phyloP scores from a whole-genome alignment of 2,329 filamentous ascomycete species.

The Pseudocercospora cruenta region DNA sequence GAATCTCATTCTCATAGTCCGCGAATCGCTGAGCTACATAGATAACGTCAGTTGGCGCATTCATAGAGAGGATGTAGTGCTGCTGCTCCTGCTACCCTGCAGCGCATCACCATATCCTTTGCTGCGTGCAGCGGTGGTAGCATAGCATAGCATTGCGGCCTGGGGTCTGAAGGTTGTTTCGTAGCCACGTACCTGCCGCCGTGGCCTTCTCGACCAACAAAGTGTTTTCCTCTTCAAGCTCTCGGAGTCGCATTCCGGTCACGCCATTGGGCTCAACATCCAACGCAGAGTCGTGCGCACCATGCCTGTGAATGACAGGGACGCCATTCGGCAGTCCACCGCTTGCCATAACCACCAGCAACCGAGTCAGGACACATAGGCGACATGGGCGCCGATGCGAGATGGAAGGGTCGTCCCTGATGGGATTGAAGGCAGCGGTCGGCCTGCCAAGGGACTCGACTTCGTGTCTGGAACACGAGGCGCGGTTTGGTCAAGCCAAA shows the following conservation, averaged over 20 bases:
- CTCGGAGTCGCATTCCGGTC: constrained; percentile 50
- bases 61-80: not conserved
- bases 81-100: constrained; percentile 1
- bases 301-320: constrained; percentile 29
- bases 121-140: not conserved
- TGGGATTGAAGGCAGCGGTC: not conserved
- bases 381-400: constrained; percentile 22
- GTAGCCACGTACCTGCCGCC: constrained; percentile 52
- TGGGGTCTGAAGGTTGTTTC: not conserved
- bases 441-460: not conserved
- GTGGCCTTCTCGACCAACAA: constrained; percentile 72
- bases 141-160: not conserved
- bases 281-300: constrained; percentile 54
- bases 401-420: not conserved
- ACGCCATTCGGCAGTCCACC: constrained; percentile 30
- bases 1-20: constrained; percentile 79
- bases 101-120: not conserved
- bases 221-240: constrained; percentile 72
- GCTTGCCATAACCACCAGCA: constrained; percentile 28
- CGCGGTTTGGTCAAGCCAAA: not conserved
- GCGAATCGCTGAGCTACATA: constrained; percentile 56
- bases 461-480: not conserved
- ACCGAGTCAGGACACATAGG: constrained; percentile 2
- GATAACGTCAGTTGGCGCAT: constrained; percentile 10
- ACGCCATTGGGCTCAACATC: constrained; percentile 52